These are phyloP conservation scores for Sugiyamaella neomexicana DNA, from an alignment of 1,139 yeast genomes.

Conservation along the genomic window DNA sequence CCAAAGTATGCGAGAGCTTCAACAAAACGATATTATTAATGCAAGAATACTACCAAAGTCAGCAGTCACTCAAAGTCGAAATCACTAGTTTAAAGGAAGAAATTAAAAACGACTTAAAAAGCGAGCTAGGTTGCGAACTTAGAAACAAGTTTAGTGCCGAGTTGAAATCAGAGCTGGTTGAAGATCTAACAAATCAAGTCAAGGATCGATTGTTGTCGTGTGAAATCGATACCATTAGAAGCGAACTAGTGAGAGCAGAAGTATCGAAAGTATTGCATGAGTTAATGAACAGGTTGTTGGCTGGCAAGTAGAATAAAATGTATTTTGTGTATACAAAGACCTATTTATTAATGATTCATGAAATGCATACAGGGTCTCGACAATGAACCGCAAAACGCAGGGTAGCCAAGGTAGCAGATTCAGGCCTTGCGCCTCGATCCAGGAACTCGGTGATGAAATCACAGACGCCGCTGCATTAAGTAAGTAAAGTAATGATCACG, in stretches of 20 bases:
- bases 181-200: conserved; percentile 8
- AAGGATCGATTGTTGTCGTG: not conserved
- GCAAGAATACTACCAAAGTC: not conserved
- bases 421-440: too few relatives aligned
- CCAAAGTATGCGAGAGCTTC: conserved; percentile 15
- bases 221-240: not conserved
- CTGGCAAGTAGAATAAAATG: not conserved
- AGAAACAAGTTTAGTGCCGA: not conserved
- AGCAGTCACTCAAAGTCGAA: not conserved
- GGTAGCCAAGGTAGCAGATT: too few relatives aligned
- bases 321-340: not conserved
- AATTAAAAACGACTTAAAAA: conserved; percentile 9
- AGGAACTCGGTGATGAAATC: too few relatives aligned
- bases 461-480: too few relatives aligned
- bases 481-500: too few relatives aligned
- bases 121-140: conserved; percentile 7
- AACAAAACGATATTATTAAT: not conserved
- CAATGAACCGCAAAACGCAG: too few relatives aligned
- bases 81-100: not conserved
- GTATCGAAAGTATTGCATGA: conserved; percentile 3
- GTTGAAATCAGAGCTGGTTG: not conserved
- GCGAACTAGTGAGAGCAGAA: conserved; percentile 5
- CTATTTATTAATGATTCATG: too few relatives aligned
- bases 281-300: conserved; percentile 3
- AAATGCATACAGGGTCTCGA: too few relatives aligned